A percentile compares a stretch with the other conserved stretches of the same genome.
Evolutionary conservation across 306 rosid species (phyloP).

Genomic region (Argentina anserina): DNA sequence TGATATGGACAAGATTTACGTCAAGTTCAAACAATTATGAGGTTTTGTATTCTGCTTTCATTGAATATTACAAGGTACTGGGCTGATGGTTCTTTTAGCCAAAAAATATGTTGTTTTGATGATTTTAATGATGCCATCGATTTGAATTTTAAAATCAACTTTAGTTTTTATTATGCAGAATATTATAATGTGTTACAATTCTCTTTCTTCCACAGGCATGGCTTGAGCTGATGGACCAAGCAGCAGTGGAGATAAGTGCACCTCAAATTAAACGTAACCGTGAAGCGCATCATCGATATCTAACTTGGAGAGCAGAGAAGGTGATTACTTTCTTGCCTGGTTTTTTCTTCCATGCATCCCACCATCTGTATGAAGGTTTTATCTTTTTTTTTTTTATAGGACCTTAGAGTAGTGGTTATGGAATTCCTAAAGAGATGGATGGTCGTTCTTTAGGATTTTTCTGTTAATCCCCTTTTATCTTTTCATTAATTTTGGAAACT

Average conservation of each 20-base stretch:
- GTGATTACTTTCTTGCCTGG: constrained; percentile 32
- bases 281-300: constrained; percentile 83
- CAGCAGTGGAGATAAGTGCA: constrained; percentile 49
- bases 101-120: background rate
- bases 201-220: constrained; percentile 49
- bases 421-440: background rate
- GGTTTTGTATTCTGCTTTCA: constrained; percentile 62
- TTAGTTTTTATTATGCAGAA: constrained; percentile 13
- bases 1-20: constrained; percentile 85
- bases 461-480: background rate
- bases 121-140: background rate
- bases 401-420: background rate
- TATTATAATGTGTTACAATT: background rate
- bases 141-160: background rate
- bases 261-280: constrained; percentile 44
- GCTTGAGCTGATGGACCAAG: constrained; percentile 53
- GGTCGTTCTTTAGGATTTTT: background rate
- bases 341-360: background rate
- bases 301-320: constrained; percentile 83
- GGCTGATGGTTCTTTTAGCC: constrained; percentile 4
- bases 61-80: constrained; percentile 83
- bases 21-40: constrained; percentile 55
- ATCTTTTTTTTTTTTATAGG: background rate
- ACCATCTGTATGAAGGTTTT: background rate
- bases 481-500: background rate